Evolutionary conservation across 176 grass and related monocot species (phyloP).

Genomic region (Eleusine indica): DNA sequence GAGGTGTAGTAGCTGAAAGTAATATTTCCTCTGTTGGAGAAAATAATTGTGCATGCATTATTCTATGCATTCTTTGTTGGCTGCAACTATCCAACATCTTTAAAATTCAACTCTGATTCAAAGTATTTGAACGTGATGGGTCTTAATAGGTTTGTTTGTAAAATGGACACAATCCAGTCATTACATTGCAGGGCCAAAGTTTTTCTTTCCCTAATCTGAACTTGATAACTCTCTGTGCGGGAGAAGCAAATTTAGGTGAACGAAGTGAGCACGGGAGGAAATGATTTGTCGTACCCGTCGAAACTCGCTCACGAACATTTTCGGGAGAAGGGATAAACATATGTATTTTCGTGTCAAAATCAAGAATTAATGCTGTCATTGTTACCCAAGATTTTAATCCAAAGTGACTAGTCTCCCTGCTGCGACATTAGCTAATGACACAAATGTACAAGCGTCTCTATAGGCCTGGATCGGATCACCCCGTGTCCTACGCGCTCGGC

Average conservation of each 20-base stretch:
- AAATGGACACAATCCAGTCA: no score
- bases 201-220: no score
- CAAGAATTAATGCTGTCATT: not conserved
- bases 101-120: no score
- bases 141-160: no score
- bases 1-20: no score
- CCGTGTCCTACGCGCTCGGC: conserved; percentile 21
- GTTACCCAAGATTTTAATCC: not conserved
- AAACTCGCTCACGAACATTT: not conserved
- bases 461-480: not conserved
- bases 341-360: not conserved
- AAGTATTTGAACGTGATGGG: no score
- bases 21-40: no score
- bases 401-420: conserved; percentile 30
- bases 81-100: no score
- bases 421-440: conserved; percentile 15
- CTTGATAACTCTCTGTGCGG: not conserved
- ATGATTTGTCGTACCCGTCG: not conserved
- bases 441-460: conserved; percentile 43
- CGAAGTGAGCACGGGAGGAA: not conserved
- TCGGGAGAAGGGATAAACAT: not conserved
- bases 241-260: not conserved
- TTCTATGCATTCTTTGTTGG: no score
- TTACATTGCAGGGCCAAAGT: no score
- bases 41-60: no score